Evolutionary conservation across 345 rosid species (phyloP).

Genomic region (Excoecaria cochinchinensis): DNA sequence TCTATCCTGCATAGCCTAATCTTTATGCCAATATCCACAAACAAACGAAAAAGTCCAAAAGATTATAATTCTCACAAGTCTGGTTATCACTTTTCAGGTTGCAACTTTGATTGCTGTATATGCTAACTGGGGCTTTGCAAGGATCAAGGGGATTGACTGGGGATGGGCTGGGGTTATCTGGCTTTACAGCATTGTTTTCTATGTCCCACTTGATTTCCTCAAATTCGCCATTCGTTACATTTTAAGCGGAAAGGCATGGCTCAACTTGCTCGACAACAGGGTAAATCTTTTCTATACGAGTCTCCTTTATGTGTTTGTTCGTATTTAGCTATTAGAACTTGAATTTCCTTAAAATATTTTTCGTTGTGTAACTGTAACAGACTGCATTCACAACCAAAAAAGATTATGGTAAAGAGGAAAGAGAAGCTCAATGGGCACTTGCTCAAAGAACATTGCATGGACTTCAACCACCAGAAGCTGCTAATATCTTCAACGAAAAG

Average conservation of each 20-base stretch:
- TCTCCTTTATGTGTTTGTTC: neutral
- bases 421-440: conserved; percentile 37
- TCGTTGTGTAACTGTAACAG: conserved; percentile 6
- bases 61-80: neutral
- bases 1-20: neutral
- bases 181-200: conserved; percentile 28
- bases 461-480: conserved; percentile 30
- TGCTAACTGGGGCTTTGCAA: conserved; percentile 34
- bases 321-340: neutral
- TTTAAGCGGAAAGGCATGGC: conserved; percentile 35
- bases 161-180: conserved; percentile 39
- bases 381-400: conserved; percentile 35
- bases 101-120: conserved; percentile 33
- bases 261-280: conserved; percentile 26
- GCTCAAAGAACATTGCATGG: conserved; percentile 33
- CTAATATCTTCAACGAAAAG: conserved; percentile 23
- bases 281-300: neutral
- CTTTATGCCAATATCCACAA: neutral
- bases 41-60: neutral
- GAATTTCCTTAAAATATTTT: neutral
- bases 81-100: conserved; percentile 14
- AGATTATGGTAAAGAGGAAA: conserved; percentile 32
- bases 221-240: conserved; percentile 32
- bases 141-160: conserved; percentile 32
- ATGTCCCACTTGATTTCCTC: conserved; percentile 26